Conservation (phyloP, 2,329 filamentous ascomycete genomes). For the Colletotrichum phormii region DNA sequence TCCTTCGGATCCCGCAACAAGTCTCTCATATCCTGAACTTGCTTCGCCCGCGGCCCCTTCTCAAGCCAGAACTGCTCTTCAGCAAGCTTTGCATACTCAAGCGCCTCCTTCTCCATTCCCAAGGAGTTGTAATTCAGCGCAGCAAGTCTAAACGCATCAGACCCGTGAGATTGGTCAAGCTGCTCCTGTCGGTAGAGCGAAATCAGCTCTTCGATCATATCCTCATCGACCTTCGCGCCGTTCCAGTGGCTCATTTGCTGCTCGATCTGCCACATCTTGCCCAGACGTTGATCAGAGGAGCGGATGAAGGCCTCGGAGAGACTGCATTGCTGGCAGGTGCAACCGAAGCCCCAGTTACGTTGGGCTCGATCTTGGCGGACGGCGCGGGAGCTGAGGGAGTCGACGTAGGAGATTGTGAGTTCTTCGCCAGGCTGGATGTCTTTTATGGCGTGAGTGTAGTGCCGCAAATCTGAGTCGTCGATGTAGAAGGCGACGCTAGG, state of each 20-base stretch:
- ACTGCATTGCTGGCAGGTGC: slow-evolving; percentile 41
- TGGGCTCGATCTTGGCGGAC: slow-evolving; percentile 41
- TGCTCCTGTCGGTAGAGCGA: slow-evolving; percentile 39
- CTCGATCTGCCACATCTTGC: slow-evolving; percentile 38
- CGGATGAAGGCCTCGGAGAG: slow-evolving; percentile 36
- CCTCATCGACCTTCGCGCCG: slow-evolving; percentile 34
- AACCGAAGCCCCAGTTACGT: slow-evolving; percentile 44
- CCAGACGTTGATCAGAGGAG: slow-evolving; percentile 39
- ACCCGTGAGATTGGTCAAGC: slow-evolving; percentile 40
- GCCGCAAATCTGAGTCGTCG: slow-evolving; percentile 46
- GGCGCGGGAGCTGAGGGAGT: slow-evolving; percentile 27
- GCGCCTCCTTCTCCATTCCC: slow-evolving; percentile 51
- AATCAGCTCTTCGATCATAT: slow-evolving; percentile 37
- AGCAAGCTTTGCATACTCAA: slow-evolving; percentile 51
- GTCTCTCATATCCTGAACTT: slow-evolving; percentile 23
- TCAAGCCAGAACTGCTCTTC: slow-evolving; percentile 48
- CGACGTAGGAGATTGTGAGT: slow-evolving; percentile 48
- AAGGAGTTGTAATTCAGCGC: slow-evolving; percentile 52
- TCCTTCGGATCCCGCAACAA: slow-evolving; percentile 17
- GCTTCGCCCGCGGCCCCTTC: slow-evolving; percentile 16
- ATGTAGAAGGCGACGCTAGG: slow-evolving; percentile 43
- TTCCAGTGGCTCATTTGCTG: slow-evolving; percentile 33
- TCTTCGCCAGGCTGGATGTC: slow-evolving; percentile 50
- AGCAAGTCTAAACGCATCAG: slow-evolving; percentile 51
- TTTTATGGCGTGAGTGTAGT: slow-evolving; percentile 49